A percentile compares a stretch with the other conserved stretches of the same genome.
Evolutionary conservation across 441 rosid genomes (phyloP).

Genomic region (Omphalea diandra): DNA sequence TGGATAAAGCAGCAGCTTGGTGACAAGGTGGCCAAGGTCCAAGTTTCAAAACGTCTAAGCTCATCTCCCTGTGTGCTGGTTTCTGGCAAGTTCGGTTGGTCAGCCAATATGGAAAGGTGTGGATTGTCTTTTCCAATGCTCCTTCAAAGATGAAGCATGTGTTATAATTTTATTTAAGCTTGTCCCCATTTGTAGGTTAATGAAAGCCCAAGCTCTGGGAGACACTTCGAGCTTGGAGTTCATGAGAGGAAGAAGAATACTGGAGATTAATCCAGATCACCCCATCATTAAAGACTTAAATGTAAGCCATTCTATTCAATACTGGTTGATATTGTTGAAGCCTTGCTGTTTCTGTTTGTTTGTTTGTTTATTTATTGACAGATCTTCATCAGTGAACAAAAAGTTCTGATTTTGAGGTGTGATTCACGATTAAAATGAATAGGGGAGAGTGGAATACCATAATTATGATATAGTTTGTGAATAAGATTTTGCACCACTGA

Average conservation of each 20-base stretch:
- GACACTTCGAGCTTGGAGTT: slow-evolving; percentile 94
- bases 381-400: too few species aligned
- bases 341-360: neutral
- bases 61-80: slow-evolving; percentile 98
- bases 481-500: too few species aligned
- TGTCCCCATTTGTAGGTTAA: slow-evolving; percentile 47
- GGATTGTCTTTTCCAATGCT: neutral
- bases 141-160: too few species aligned
- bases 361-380: neutral
- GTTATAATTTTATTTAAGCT: slow-evolving; percentile 4
- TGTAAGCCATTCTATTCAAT: slow-evolving; percentile 45
- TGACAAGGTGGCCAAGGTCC: slow-evolving; percentile 91
- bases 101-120: slow-evolving; percentile 99
- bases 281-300: slow-evolving; percentile 87
- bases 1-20: slow-evolving; percentile 98
- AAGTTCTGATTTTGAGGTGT: neutral
- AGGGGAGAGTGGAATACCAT: neutral
- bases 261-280: slow-evolving; percentile 93
- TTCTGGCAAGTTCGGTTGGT: slow-evolving; percentile 99
- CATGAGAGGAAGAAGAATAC: slow-evolving; percentile 93
- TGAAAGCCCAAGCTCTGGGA: slow-evolving; percentile 99
- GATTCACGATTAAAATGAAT: neutral
- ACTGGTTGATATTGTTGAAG: neutral
- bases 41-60: slow-evolving; percentile 85
- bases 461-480: neutral